These are phyloP conservation scores for Teratosphaeria nubilosa DNA, from an alignment of 2,329 filamentous ascomycete genomes.

Conservation along the genomic window DNA sequence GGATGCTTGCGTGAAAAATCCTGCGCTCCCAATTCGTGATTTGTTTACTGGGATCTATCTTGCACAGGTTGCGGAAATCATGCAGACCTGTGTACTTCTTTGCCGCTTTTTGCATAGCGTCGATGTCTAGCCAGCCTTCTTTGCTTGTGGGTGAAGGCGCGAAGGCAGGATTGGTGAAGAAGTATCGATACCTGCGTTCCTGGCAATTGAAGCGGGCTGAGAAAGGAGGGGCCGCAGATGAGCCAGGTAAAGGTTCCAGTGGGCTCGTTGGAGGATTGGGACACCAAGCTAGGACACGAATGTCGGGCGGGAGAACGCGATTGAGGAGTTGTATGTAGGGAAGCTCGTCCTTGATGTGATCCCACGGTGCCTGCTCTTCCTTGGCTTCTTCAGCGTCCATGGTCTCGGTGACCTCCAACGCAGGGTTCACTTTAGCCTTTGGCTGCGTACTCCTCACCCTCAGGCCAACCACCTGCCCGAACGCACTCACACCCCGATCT, in stretches of 20 bases:
- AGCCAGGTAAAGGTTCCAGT: neutral
- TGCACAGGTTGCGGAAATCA: conserved; percentile 96
- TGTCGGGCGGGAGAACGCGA: conserved; percentile 76
- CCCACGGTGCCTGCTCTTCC: conserved; percentile 32
- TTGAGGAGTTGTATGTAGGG: conserved; percentile 78
- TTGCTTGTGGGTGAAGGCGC: conserved; percentile 46
- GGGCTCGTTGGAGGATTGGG: conserved; percentile 53
- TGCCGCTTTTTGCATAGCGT: conserved; percentile 74
- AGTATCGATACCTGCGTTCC: conserved; percentile 88
- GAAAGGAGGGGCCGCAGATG: conserved; percentile 47
- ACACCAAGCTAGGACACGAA: conserved; percentile 88
- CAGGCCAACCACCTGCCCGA: conserved; percentile 86
- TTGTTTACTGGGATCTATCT: conserved; percentile 82
- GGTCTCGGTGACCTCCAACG: conserved; percentile 1
- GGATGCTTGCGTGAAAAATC: conserved; percentile 72
- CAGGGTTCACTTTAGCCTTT: conserved; percentile 8
- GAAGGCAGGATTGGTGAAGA: conserved; percentile 92
- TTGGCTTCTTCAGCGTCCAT: conserved; percentile 5
- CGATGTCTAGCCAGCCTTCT: conserved; percentile 80
- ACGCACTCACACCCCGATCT: conserved; percentile 87
- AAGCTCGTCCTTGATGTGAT: conserved; percentile 70
- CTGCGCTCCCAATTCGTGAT: conserved; percentile 70
- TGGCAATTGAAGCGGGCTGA: conserved; percentile 87
- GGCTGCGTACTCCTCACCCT: conserved; percentile 71
- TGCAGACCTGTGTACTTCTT: conserved; percentile 70